Conservation (phyloP, 2,329 filamentous ascomycete genomes). For the Claviceps sp. region DNA sequence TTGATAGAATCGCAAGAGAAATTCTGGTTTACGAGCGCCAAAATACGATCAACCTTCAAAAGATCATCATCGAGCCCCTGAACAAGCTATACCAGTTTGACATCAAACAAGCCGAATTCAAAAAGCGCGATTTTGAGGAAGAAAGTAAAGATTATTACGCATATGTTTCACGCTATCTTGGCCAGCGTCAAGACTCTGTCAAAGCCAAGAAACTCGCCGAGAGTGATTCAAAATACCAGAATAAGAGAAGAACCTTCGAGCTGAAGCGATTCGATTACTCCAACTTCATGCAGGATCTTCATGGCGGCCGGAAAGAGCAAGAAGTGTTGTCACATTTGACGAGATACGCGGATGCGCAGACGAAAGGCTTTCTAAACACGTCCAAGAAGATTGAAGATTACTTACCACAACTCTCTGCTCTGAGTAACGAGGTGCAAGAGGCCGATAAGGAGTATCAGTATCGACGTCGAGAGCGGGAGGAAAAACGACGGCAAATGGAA, state of each 20-base stretch:
- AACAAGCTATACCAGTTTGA: constrained; percentile 85
- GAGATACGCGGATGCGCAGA: constrained; percentile 83
- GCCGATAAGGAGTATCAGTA: constrained; percentile 96
- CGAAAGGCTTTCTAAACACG: constrained; percentile 65
- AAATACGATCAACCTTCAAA: constrained; percentile 75
- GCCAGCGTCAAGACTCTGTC: constrained; percentile 84
- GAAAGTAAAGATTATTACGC: constrained; percentile 98
- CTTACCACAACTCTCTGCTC: constrained; percentile 77
- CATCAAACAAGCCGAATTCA: constrained; percentile 93
- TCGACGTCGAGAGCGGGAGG: constrained; percentile 85
- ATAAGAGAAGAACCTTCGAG: constrained; percentile 87
- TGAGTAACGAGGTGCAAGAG: constrained; percentile 78
- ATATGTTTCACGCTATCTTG: constrained; percentile 90
- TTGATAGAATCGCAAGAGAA: constrained; percentile 88
- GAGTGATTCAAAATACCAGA: constrained; percentile 92
- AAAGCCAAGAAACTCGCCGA: constrained; percentile 96
- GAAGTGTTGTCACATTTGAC: constrained; percentile 91
- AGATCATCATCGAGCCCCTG: constrained; percentile 87
- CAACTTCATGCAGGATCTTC: constrained; percentile 98
- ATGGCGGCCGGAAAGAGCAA: constrained; percentile 95
- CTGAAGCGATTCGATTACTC: constrained; percentile 97
- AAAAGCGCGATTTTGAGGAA: constrained; percentile 96
- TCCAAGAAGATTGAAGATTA: constrained; percentile 80
- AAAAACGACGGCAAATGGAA: constrained; percentile 80
- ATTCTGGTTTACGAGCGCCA: constrained; percentile 77